phyloP scores from a whole-genome alignment of 139 green algal species.

The Tetraselmis striata region DNA sequence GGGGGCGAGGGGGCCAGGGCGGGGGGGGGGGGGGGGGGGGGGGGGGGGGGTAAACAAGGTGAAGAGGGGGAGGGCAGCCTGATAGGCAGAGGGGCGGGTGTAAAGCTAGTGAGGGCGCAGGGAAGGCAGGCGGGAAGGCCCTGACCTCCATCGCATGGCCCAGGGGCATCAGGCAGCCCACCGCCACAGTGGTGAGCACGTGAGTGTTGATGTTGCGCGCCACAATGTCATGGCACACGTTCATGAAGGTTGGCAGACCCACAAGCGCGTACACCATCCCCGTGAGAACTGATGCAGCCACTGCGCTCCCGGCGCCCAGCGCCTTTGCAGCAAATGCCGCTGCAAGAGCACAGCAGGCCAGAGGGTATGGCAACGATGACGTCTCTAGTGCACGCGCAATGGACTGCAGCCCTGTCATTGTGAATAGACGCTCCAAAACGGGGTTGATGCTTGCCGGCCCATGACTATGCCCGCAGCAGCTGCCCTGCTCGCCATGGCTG shows the following conservation, averaged over 20 bases:
- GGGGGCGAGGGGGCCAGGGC: neutral
- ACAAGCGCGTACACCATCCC: constrained; percentile 26
- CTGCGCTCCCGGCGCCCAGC: neutral
- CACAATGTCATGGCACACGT: constrained; percentile 21
- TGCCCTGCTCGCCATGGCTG: neutral
- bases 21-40: neutral
- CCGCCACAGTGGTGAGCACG: constrained; percentile 73
- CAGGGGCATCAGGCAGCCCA: constrained; percentile 58
- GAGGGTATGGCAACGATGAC: constrained; percentile 15
- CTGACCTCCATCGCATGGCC: constrained; percentile 64
- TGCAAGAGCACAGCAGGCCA: constrained; percentile 8
- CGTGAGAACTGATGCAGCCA: neutral
- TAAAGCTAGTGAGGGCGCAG: too few species aligned
- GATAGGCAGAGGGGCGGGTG: neutral
- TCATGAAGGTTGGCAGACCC: constrained; percentile 39
- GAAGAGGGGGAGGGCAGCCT: too few species aligned
- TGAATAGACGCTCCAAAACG: constrained; percentile 27
- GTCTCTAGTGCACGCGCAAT: constrained; percentile 34
- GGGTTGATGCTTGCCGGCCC: constrained; percentile 7
- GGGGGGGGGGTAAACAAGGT: neutral
- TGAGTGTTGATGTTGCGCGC: constrained; percentile 64
- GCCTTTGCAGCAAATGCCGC: constrained; percentile 5
- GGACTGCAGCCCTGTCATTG: constrained; percentile 21
- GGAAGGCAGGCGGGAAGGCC: too few species aligned
- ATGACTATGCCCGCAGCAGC: neutral